These are phyloP conservation scores for Fusarium setosum DNA, from an alignment of 2,329 filamentous ascomycete genomes.

Conservation along the genomic window DNA sequence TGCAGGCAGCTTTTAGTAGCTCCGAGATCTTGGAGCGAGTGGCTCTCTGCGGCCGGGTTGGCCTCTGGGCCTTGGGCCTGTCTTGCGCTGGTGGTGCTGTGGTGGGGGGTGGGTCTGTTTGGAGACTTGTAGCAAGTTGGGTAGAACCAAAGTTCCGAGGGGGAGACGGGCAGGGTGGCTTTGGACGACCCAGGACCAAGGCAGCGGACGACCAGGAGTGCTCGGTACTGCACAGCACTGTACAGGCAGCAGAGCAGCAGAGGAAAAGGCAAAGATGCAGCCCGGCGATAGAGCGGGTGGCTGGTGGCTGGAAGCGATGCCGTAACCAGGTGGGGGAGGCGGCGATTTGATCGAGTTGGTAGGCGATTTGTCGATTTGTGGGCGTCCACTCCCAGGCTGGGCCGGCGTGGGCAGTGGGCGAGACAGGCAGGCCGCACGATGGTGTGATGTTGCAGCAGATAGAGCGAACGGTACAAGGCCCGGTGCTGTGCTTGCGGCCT, in stretches of 20 bases:
- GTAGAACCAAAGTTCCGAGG: conserved; percentile 28
- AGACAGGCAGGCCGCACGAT: conserved; percentile 19
- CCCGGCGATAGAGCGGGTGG: conserved; percentile 31
- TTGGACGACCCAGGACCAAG: conserved; percentile 28
- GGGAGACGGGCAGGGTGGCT: conserved; percentile 1
- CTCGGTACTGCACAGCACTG: too few species aligned
- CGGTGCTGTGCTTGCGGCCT: not conserved
- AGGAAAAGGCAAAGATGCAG: not conserved
- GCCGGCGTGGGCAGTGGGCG: conserved; percentile 5
- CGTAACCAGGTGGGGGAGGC: conserved; percentile 45
- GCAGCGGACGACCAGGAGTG: conserved; percentile 20
- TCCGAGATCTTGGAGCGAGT: conserved; percentile 47
- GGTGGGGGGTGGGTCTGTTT: conserved; percentile 43
- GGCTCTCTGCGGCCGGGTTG: conserved; percentile 40
- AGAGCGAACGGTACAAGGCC: conserved; percentile 7
- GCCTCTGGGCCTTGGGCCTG: conserved; percentile 38
- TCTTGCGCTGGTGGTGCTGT: conserved; percentile 31
- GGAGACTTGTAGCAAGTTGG: conserved; percentile 35
- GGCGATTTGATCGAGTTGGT: conserved; percentile 39
- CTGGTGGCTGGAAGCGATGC: conserved; percentile 45
- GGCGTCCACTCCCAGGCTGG: too few species aligned
- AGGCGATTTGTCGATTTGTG: conserved; percentile 36
- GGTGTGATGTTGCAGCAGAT: conserved; percentile 26
- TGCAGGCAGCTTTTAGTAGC: conserved; percentile 46
- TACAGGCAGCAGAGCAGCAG: conserved; percentile 13